Evolutionary conservation across 2,329 filamentous ascomycete species (phyloP), one percentile per base, ranked within the genome.

Genomic region (Cytospora piceae): DNA sequence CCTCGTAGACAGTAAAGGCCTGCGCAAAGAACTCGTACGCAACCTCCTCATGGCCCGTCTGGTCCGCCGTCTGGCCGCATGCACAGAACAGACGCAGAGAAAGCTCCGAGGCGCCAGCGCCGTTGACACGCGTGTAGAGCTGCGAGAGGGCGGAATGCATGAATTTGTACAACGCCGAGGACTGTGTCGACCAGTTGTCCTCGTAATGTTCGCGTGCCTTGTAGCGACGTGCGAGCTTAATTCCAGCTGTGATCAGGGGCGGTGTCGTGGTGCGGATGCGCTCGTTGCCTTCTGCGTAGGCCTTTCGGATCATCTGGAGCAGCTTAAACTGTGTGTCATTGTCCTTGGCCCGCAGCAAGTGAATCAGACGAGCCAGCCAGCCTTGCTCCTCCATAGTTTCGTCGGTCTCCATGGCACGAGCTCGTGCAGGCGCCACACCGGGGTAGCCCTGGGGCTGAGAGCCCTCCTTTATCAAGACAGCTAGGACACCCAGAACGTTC

Each of bases 11-110:
- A 0, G 94, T 98, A 73, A 99, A 99, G 0, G 95, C 94, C 77
- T 99, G 95, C 0, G 95, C 95, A 72, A 97, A 98, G 81, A 96
- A 99, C 75, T 99, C 95, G 76, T 99, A 99, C 14, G 93, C 91
- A 52, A 97, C 93, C 79, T 99, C 95, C 76, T 99, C 94, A 71
- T 96, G 96, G 2, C 91, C 91, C 14, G 89, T 92, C 77, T 95
- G 90, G 72, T 97, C 94, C 14, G 95, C 94, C 37, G 96, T 91
- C 79, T 97, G 94, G 27, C 95, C 95, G 73, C 93, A 96, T 52
- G 92, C 89, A 71, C 95, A 90, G 76, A 98, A 99, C 20, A 98
- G 83, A 2, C 95, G 91, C 58, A 99, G 84, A 0, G 92, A 89
- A 24, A 99, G 85, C 75, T 99, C 95, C 0, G 94, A 92, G 15